phyloP scores from a whole-genome alignment of 2,329 filamentous ascomycete genomes.

The Aaosphaeria pasadenensis region DNA sequence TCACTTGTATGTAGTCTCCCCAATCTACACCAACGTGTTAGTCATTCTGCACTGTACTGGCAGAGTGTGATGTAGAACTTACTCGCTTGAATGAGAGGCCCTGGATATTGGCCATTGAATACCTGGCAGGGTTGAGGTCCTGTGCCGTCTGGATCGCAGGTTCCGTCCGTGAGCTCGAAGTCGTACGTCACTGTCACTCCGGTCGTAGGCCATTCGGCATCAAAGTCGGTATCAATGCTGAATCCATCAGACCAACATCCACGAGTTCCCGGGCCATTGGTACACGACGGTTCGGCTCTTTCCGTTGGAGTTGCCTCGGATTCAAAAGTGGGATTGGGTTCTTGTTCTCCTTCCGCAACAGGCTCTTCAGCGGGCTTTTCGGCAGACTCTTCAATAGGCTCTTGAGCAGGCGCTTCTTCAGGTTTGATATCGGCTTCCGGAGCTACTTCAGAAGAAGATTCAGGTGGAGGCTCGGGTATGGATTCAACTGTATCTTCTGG shows the following conservation, averaged over 20 bases:
- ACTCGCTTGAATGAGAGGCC: slow-evolving; percentile 19
- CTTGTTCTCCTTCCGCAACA: slow-evolving; percentile 1
- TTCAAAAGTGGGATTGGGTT: too few species aligned
- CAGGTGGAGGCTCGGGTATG: too few species aligned
- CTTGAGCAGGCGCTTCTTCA: too few species aligned
- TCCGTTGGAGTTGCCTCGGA: slow-evolving; percentile 2
- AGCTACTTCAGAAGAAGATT: too few species aligned
- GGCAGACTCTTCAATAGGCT: too few species aligned
- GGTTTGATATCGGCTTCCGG: too few species aligned
- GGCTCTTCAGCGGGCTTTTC: slow-evolving; percentile 3
- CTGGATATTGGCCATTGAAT: slow-evolving; percentile 21
- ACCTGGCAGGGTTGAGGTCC: slow-evolving; percentile 12
- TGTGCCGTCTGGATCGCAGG: slow-evolving; percentile 25
- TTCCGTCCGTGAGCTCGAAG: slow-evolving; percentile 35
- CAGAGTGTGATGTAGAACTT: slow-evolving; percentile 28
- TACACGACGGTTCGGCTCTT: slow-evolving; percentile 28
- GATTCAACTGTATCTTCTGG: too few species aligned
- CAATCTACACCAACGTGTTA: slow-evolving; percentile 12
- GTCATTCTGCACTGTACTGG: background rate
- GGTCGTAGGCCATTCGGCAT: slow-evolving; percentile 35
- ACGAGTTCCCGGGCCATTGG: slow-evolving; percentile 34
- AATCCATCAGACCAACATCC: slow-evolving; percentile 38
- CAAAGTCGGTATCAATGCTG: slow-evolving; percentile 41
- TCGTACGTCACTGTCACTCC: slow-evolving; percentile 34
- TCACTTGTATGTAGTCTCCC: slow-evolving; percentile 18